Base-by-base conservation (phyloP, 1,284 basidiomycete species). In the Trametes polyzona region DNA sequence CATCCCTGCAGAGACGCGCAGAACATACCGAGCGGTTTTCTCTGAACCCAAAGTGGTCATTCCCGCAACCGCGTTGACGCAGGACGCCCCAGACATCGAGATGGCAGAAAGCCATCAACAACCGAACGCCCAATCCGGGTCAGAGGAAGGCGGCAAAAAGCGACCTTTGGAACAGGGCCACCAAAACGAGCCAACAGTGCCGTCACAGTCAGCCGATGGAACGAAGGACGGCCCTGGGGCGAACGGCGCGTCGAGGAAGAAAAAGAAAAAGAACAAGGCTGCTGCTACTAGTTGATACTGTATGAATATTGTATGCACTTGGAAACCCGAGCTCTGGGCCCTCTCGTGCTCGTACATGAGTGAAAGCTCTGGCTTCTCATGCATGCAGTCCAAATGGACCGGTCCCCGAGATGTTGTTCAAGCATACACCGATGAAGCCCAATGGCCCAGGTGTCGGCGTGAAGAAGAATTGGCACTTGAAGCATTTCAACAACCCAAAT, bases 41-140 rank as follows among this genome's bases (percentile, higher is more conserved):
- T 90, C 89, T 2, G 87, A 90, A 63, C 88, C 90, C 0, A 81
- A 71, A 50, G 68, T 90, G 9, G 78, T 91, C 11, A 71, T 89
- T 9, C 86, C 86, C 8, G 55, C 39, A 12, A 21, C 37, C 10
- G 16, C 40, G 3, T 7, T 36, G 9, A 7, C 36, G 4, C 23
- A 24, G 33, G 29, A 17, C 12, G 24, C 39, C 17, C 19, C 44
- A 35, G 43, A 51, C 27, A 36, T 43, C 21, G 33, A 49, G 19
- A 57, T 48, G 51, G 21, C 26, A 5, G 24, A 32, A 4, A 29
- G n/a, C 17, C 7, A 30, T 4, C 30, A 17, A 12, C 24, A 26
- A 41, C 17, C 19, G 4, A 2, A 29, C 8, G 44, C 23, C 1
- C 43, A n/a, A 8, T 11, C 55, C 7, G 47, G 35, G 8, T 21